Percentiles rank a stretch among this genome's conserved stretches.
Conservation (phyloP, 2,329 filamentous ascomycete species). For the Xylariales sp. region DNA sequence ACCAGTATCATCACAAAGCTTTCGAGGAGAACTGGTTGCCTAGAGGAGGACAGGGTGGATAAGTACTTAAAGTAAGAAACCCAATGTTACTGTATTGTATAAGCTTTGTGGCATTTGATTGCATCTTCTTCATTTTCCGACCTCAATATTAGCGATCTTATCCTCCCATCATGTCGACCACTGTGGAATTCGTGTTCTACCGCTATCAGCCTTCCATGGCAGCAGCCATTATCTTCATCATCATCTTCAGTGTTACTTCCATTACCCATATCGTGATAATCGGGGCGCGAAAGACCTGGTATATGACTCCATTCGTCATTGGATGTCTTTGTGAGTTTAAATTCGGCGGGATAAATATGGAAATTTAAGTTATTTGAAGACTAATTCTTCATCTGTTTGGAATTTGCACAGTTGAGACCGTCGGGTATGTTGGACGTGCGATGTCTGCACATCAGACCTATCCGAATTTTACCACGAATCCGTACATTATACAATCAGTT, state of each 20-base stretch:
- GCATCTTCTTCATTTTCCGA: background rate
- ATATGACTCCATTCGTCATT: conserved; percentile 46
- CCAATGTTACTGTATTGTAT: too few species aligned
- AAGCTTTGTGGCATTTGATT: background rate
- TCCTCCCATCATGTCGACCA: background rate
- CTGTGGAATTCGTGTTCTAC: conserved; percentile 6
- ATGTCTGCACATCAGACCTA: conserved; percentile 33
- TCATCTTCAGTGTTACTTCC: conserved; percentile 33
- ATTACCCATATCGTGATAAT: conserved; percentile 32
- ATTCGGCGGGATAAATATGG: background rate
- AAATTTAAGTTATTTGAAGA: background rate
- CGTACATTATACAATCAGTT: conserved; percentile 34
- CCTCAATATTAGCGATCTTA: background rate
- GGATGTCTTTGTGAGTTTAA: conserved; percentile 42
- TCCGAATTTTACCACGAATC: conserved; percentile 31
- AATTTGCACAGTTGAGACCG: conserved; percentile 44
- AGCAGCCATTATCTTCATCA: conserved; percentile 27
- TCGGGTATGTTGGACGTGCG: conserved; percentile 48
- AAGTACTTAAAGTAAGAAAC: too few species aligned
- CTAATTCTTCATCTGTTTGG: background rate
- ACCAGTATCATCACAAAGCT: too few species aligned
- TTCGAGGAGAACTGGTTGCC: too few species aligned
- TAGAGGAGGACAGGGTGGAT: too few species aligned
- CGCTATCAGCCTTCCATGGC: conserved; percentile 5
- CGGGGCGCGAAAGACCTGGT: conserved; percentile 37